A percentile compares a stretch with the other conserved stretches of the same genome.
phyloP scores from a whole-genome alignment of 1,284 basidiomycete genomes.

The Schizophyllum amplum region DNA sequence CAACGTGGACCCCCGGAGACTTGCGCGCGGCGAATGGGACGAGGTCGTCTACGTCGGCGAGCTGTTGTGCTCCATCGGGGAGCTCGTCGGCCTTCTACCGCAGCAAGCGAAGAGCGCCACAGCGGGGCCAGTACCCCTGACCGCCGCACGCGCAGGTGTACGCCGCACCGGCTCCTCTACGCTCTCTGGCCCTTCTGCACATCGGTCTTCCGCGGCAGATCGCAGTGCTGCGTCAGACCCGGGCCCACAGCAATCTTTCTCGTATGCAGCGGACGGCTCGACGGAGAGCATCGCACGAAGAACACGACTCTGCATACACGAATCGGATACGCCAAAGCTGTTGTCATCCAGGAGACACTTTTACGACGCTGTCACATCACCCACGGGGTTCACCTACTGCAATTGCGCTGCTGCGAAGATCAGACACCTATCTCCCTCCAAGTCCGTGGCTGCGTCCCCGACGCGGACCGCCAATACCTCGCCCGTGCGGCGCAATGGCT shows the following conservation, averaged over 20 bases:
- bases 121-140: no score
- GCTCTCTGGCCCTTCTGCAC: conserved; percentile 9
- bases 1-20: conserved; percentile 49
- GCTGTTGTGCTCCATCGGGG: conserved; percentile 58
- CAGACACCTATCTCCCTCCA: background rate
- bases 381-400: background rate
- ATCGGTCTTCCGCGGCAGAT: conserved; percentile 8
- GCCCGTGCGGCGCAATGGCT: conserved; percentile 42
- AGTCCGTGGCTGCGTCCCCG: background rate
- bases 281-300: conserved; percentile 7
- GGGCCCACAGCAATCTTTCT: background rate
- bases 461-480: conserved; percentile 2
- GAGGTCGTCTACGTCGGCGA: conserved; percentile 57
- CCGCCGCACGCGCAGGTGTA: no score
- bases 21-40: conserved; percentile 53
- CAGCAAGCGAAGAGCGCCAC: conserved; percentile 8
- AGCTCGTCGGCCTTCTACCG: conserved; percentile 31
- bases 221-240: conserved; percentile 11
- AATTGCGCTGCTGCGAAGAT: background rate
- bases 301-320: conserved; percentile 39
- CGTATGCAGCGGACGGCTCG: background rate
- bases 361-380: conserved; percentile 6
- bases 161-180: no score
- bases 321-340: conserved; percentile 26
- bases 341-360: conserved; percentile 29